These are phyloP conservation scores for Penicillium nucicola DNA, from an alignment of 495 filamentous ascomycete genomes.

Conservation along the genomic window DNA sequence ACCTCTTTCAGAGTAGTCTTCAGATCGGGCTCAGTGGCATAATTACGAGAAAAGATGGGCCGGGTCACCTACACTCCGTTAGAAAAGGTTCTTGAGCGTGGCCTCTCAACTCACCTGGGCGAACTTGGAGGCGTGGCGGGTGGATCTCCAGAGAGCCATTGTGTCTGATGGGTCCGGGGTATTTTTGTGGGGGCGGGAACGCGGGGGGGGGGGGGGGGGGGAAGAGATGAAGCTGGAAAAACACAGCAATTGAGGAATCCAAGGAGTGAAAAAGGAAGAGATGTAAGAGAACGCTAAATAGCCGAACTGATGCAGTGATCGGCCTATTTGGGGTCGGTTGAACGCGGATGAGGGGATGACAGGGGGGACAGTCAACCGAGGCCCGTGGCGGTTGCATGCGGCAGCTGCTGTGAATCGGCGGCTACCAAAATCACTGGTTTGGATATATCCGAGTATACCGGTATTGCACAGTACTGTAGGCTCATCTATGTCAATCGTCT, in stretches of 20 bases:
- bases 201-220: too few species aligned
- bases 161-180: conserved; percentile 19
- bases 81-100: not conserved
- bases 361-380: conserved; percentile 19
- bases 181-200: conserved; percentile 21
- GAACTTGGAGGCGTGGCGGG: conserved; percentile 37
- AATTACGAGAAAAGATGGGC: conserved; percentile 29
- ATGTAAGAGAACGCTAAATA: not conserved
- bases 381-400: conserved; percentile 29
- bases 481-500: too few species aligned
- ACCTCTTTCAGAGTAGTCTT: conserved; percentile 77
- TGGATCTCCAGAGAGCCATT: conserved; percentile 37
- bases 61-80: conserved; percentile 19
- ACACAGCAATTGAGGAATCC: conserved; percentile 1
- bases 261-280: conserved; percentile 2
- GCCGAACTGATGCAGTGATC: conserved; percentile 8
- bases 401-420: conserved; percentile 14
- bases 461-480: too few species aligned
- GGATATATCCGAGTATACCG: too few species aligned
- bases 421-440: too few species aligned
- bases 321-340: conserved; percentile 25
- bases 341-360: conserved; percentile 35
- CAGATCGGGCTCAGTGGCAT: conserved; percentile 75
- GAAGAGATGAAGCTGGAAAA: not conserved
- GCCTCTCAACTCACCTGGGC: conserved; percentile 28